Percentiles rank a stretch among this genome's conserved stretches.
These are phyloP conservation scores for Ceratonia siliqua DNA, from an alignment of 306 rosid species.

Conservation along the genomic window DNA sequence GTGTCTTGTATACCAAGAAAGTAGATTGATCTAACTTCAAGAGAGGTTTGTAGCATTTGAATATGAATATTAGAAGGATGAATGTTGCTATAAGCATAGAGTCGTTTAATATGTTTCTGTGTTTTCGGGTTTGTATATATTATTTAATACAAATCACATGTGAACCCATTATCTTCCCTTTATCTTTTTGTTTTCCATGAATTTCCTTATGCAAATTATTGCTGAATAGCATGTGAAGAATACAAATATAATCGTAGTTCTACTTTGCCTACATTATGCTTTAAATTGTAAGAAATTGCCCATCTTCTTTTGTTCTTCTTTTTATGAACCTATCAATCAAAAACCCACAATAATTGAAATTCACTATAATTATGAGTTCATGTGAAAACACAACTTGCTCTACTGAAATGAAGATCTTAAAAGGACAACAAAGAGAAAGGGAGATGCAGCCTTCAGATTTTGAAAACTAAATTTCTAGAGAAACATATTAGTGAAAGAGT, in stretches of 20 bases:
- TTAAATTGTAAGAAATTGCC: not conserved
- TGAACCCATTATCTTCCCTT: not conserved
- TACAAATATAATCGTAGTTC: too few relatives aligned
- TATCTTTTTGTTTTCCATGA: not conserved
- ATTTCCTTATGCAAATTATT: not conserved
- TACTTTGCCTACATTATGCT: too few relatives aligned
- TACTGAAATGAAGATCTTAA: too few relatives aligned
- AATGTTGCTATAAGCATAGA: not conserved
- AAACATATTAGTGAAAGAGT: not conserved
- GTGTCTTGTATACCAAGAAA: not conserved
- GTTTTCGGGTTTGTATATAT: too few relatives aligned
- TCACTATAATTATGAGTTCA: not conserved
- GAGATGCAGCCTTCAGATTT: too few relatives aligned
- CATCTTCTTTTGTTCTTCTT: not conserved
- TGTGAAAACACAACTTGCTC: not conserved
- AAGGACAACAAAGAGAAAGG: too few relatives aligned
- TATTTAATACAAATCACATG: not conserved
- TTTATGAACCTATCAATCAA: too few relatives aligned
- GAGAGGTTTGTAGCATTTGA: not conserved
- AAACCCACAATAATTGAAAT: too few relatives aligned
- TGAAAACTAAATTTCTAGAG: not conserved
- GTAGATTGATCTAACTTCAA: not conserved
- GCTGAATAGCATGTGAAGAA: not conserved
- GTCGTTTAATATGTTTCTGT: too few relatives aligned
- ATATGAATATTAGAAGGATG: conserved; percentile 7